A percentile compares a stretch with the other conserved stretches of the same genome.
These are phyloP conservation scores for Fusarium nelsonii DNA, from an alignment of 2,329 filamentous ascomycete species.

Conservation along the genomic window DNA sequence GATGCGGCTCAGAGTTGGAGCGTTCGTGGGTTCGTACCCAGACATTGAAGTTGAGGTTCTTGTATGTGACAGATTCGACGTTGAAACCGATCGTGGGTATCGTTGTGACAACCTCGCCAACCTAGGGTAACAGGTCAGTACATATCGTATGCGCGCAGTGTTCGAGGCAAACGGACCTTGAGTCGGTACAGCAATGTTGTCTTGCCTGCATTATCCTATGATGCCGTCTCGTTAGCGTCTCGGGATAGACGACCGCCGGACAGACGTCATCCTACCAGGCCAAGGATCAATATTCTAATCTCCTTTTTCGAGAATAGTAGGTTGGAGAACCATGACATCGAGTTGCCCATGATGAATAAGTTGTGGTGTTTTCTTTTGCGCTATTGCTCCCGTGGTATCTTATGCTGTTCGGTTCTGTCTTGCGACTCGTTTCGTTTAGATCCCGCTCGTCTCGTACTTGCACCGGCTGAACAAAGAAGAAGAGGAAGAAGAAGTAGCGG, in stretches of 20 bases:
- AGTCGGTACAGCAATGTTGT: constrained; percentile 96
- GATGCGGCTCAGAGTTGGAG: neutral
- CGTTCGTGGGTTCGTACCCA: constrained; percentile 73
- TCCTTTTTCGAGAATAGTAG: constrained; percentile 95
- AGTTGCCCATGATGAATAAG: constrained; percentile 68
- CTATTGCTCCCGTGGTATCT: constrained; percentile 22
- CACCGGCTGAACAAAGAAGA: constrained; percentile 11
- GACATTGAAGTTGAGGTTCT: constrained; percentile 98
- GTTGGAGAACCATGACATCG: constrained; percentile 76
- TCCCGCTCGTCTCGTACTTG: constrained; percentile 18
- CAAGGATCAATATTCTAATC: constrained; percentile 94
- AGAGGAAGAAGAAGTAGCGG: neutral
- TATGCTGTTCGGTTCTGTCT: constrained; percentile 8
- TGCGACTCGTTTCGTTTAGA: constrained; percentile 5
- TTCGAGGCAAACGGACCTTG: constrained; percentile 70
- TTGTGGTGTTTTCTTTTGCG: constrained; percentile 24
- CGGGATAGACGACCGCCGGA: constrained; percentile 21
- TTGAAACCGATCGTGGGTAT: constrained; percentile 99
- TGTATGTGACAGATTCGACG: constrained; percentile 98
- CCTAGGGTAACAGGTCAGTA: constrained; percentile 66
- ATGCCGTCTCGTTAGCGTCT: constrained; percentile 35
- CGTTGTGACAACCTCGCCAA: constrained; percentile 98
- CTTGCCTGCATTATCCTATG: constrained; percentile 96
- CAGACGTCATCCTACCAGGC: constrained; percentile 73
- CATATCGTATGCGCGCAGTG: neutral